A percentile compares a stretch with the other conserved stretches of the same genome.
Evolutionary conservation across 1,284 basidiomycete species (phyloP).

Genomic region (Moesziomyces parantarcticus): DNA sequence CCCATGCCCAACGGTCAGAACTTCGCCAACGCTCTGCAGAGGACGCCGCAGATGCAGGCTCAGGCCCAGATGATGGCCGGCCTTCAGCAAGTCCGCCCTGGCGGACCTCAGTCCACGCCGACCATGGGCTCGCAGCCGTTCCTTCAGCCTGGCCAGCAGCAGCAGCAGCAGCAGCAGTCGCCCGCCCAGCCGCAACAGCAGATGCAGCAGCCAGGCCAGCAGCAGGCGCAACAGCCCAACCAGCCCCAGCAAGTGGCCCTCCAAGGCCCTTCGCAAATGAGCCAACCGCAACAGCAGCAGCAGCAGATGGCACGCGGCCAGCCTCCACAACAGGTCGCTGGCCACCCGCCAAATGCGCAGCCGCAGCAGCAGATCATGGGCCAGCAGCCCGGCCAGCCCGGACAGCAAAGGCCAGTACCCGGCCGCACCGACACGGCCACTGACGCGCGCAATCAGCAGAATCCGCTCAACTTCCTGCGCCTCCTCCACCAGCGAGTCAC

Average conservation of each 20-base stretch:
- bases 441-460: constrained; percentile 33
- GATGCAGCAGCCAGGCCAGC: constrained; percentile 22
- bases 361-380: constrained; percentile 29
- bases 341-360: constrained; percentile 25
- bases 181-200: constrained; percentile 7
- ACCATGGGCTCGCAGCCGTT: constrained; percentile 33
- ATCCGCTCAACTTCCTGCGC: constrained; percentile 52
- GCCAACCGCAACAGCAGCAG: constrained; percentile 22
- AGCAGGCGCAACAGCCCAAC: constrained; percentile 15
- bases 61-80: constrained; percentile 55
- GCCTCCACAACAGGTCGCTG: constrained; percentile 21
- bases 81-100: constrained; percentile 41
- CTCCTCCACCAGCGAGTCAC: constrained; percentile 55
- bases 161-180: constrained; percentile 10
- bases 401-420: constrained; percentile 24
- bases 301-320: constrained; percentile 29
- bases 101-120: constrained; percentile 30
- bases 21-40: constrained; percentile 47
- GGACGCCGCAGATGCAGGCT: constrained; percentile 51
- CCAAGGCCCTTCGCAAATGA: constrained; percentile 20
- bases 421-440: constrained; percentile 14
- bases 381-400: constrained; percentile 34
- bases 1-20: constrained; percentile 31
- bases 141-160: constrained; percentile 29
- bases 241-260: constrained; percentile 28